Evolutionary conservation across 345 rosid genomes (phyloP), one percentile per base, ranked within the genome.

Genomic region (Acer negundo): DNA sequence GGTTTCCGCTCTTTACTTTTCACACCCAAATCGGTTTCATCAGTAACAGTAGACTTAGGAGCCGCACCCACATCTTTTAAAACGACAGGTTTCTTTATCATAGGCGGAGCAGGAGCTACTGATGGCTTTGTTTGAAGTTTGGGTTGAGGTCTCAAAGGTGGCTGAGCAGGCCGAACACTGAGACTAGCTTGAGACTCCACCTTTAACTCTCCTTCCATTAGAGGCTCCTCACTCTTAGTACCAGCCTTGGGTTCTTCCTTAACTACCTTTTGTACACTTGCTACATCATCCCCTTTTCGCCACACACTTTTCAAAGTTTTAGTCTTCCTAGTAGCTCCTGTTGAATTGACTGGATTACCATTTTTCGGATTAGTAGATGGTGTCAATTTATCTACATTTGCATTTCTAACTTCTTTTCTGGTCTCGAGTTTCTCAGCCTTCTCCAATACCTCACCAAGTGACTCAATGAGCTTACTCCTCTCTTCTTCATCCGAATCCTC

Each of bases 241-340:
- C n/a, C 74, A 76, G 59, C 72, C 85, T 83, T 88, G 42, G 95
- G 89, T 71, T 79, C 79, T 82, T 89, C 84, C 82, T 90, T 82
- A 2, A 88, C 95, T 82, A 88, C 86, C 86, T 84, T 95, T 58
- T 88, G 87, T 78, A 89, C 85, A 42, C 74, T 76, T 26, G 87
- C 87, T 23, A 92, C 90, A 11, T 88, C 77, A 81, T 96, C 99
- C 12, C 99, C 98, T 83, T 92, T 96, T 70, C 93, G 85, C 99
- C 99, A 96, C 72, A 96, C 99, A 76, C 97, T 96, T 92, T 89
- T 96, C 87, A 89, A 73, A 70, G 94, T 84, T 79, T 96, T 93
- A 44, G 87, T 77, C 72, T 85, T 90, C 80, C 77, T 78, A 55
- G 81, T 80, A 4, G 38, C 38, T 23, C 75, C 86, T 12, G 46